Evolutionary conservation across 2,329 filamentous ascomycete species (phyloP).

Genomic region (Cercospora brassicicola): DNA sequence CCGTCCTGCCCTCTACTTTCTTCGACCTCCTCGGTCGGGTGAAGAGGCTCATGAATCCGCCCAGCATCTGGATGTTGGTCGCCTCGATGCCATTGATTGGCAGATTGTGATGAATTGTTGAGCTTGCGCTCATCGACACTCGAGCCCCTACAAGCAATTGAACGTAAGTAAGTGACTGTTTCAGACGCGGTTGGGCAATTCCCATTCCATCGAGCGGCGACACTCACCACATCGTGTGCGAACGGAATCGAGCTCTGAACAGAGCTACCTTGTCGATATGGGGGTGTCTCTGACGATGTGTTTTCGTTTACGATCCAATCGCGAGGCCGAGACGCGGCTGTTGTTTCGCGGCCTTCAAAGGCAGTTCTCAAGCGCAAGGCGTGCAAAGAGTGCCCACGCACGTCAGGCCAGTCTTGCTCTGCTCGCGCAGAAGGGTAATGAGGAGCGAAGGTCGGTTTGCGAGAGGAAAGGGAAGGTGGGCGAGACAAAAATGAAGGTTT

Average conservation of each 20-base stretch:
- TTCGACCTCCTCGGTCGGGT: conserved; percentile 35
- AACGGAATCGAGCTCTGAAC: not conserved
- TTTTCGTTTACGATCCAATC: not conserved
- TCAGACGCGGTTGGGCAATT: not conserved
- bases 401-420: not conserved
- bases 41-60: conserved; percentile 24
- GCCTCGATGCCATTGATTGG: conserved; percentile 29
- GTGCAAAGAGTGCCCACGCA: not conserved
- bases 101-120: conserved; percentile 20
- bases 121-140: conserved; percentile 33
- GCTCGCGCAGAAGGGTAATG: not conserved
- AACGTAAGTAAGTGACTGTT: not conserved
- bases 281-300: not conserved
- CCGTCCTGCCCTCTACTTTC: conserved; percentile 43
- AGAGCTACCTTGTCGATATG: conserved; percentile 2
- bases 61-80: conserved; percentile 23
- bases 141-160: conserved; percentile 19
- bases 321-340: not conserved
- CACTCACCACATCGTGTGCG: conserved; percentile 27
- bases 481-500: not conserved
- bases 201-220: not conserved
- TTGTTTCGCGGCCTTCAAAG: not conserved
- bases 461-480: not conserved
- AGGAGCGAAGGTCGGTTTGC: not conserved
- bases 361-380: not conserved